These are phyloP conservation scores for Amanita pseudoporphyria DNA, from an alignment of 768 basidiomycete species.

Conservation along the genomic window DNA sequence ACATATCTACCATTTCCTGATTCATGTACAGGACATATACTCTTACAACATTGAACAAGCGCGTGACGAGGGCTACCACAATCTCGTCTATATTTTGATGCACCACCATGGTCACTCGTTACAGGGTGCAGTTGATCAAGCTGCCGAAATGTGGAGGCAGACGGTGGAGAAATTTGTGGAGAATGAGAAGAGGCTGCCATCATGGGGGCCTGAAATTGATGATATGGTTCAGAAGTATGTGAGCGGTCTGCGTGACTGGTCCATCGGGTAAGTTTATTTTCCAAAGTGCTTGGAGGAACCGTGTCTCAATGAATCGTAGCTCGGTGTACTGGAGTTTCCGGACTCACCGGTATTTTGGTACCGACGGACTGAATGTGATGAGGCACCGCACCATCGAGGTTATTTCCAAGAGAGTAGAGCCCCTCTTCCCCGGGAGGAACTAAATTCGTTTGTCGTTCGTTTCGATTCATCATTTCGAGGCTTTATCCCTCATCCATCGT, in stretches of 20 bases:
- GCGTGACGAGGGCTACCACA: slow-evolving; percentile 49
- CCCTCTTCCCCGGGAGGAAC: background rate
- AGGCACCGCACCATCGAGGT: slow-evolving; percentile 41
- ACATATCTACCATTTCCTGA: slow-evolving; percentile 4
- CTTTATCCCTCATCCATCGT: background rate
- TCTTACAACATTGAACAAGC: slow-evolving; percentile 73
- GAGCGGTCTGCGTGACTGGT: slow-evolving; percentile 60
- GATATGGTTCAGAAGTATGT: slow-evolving; percentile 48
- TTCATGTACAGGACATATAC: slow-evolving; percentile 48
- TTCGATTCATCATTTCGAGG: background rate
- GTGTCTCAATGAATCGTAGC: slow-evolving; percentile 16
- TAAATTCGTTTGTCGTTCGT: background rate
- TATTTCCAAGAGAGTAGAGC: slow-evolving; percentile 13
- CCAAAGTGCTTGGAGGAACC: background rate
- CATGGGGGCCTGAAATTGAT: slow-evolving; percentile 55
- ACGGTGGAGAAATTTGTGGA: slow-evolving; percentile 44
- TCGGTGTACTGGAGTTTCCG: slow-evolving; percentile 67
- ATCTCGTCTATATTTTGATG: slow-evolving; percentile 69
- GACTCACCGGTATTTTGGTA: slow-evolving; percentile 61
- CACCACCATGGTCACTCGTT: slow-evolving; percentile 43
- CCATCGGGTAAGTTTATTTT: slow-evolving; percentile 42
- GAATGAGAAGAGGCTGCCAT: slow-evolving; percentile 40
- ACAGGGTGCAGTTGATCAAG: slow-evolving; percentile 54
- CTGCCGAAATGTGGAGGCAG: slow-evolving; percentile 50
- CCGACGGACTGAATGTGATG: slow-evolving; percentile 44